Base-by-base conservation (phyloP, 2,329 filamentous ascomycete species). In the Hirsutella thompsonii region DNA sequence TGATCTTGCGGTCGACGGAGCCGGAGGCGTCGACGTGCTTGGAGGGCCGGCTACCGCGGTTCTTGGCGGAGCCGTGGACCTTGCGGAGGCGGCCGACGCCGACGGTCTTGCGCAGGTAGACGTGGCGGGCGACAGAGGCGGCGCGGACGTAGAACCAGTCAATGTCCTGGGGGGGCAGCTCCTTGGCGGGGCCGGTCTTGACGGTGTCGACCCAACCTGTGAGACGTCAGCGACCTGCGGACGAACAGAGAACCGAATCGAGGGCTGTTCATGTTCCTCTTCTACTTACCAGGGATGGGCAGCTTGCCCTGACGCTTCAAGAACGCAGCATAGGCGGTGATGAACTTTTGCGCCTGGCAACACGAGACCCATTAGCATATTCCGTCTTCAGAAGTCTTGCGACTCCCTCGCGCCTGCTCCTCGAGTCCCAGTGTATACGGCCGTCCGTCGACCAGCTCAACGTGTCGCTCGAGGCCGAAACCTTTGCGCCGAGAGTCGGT, bases 21-120 rank as follows among this genome's bases (percentile, higher is more conserved):
- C 90, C 90, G 56, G 82, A 89, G 67, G 89, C 92, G 65, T 95
- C 84, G 60, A 94, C 86, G 79, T 98, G 92, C 72, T 94, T 82
- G 52, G 81, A 86, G 64, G 92, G 92, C 56, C 83, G 79, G 57
- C 79, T 79, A 59, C 92, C 92, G 58, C 92, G 88, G 83, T 96
- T 98, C 82, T 94, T 95, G 75, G 84, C 83, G 57, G 79, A 83
- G 60, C 88, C 92, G 80, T 98, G 92, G 53, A 83, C 84, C 76
- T 94, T 94, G 69, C 90, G 84, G 58, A 98, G 81, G 64, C 92
- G 88, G 71, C 92, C 92, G 57, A 98, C 87, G 78, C 92, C 92
- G 64, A 98, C 89, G 50, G 89, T 95, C 80, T 98, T 98, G 75
- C 92, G 85, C 68, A 98, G 78, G 79, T 98, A 98, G 76, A 98